Conservation (phyloP, 1,284 basidiomycete genomes). For the Ceratobasidium sp. region DNA sequence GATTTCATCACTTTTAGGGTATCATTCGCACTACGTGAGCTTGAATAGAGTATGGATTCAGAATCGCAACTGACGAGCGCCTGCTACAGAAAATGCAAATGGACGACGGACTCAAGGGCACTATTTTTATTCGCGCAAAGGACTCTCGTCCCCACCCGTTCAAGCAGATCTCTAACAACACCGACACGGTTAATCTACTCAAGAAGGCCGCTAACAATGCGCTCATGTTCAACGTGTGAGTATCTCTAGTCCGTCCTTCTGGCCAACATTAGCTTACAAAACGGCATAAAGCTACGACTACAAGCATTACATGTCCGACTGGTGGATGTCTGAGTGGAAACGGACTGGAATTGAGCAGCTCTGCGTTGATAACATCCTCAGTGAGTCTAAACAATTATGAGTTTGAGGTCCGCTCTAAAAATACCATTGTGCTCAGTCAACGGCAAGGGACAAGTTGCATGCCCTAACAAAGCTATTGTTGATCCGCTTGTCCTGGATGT, state of each 20-base stretch:
- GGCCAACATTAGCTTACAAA: background rate
- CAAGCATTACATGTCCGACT: slow-evolving; percentile 36
- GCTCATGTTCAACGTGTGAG: slow-evolving; percentile 31
- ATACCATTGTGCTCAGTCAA: slow-evolving; percentile 10
- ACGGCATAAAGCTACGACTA: slow-evolving; percentile 27
- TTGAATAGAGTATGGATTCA: background rate
- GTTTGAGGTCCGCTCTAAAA: too few relatives aligned
- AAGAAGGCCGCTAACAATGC: slow-evolving; percentile 38
- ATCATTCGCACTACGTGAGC: slow-evolving; percentile 30
- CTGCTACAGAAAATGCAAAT: slow-evolving; percentile 33
- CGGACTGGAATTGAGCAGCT: slow-evolving; percentile 40
- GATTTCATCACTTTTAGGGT: background rate
- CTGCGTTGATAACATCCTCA: slow-evolving; percentile 41
- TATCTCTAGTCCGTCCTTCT: background rate
- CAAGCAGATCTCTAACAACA: slow-evolving; percentile 24
- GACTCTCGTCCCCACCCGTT: slow-evolving; percentile 27
- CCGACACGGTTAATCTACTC: slow-evolving; percentile 3
- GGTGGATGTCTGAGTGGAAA: slow-evolving; percentile 39
- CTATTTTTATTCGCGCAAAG: slow-evolving; percentile 35
- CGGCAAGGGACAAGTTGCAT: slow-evolving; percentile 39
- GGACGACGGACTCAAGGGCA: slow-evolving; percentile 36
- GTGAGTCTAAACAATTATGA: background rate
- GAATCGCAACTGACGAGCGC: background rate
- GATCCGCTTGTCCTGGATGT: slow-evolving; percentile 12
- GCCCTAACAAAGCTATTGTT: slow-evolving; percentile 3